Base-by-base conservation (phyloP, 371 early-diverging fungal genomes). In the Syncephalastrum monosporum region DNA sequence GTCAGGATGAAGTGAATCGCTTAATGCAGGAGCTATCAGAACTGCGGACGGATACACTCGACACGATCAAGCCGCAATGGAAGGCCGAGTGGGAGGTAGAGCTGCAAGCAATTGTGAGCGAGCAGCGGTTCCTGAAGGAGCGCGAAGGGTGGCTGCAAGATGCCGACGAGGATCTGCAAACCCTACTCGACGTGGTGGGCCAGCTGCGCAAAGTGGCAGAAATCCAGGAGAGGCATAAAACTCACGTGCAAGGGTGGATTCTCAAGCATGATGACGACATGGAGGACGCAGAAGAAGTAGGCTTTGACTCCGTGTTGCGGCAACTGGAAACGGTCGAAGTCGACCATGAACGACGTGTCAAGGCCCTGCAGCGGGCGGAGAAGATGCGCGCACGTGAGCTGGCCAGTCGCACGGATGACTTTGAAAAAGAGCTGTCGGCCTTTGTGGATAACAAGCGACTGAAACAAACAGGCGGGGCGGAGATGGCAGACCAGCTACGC, bases 31-130 rank as follows among this genome's bases (percentile, higher is more conserved):
- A 67, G 23, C 75, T 90, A 3, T 29, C 55, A 5, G 62, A 71
- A n/a, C 76, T 74, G n/a, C 38, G 38, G 38, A 33, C 38, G 38
- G 38, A 33, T 10, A 33, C 38, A 33, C 71, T 91, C 17, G 70
- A 79, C 47, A 63, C 74, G 13, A 64, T 79, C 7, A 78, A 85
- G 25, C 84, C 90, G 1, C 67, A 68, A 5, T 92, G 93, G 93
- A 92, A 91, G 63, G 80, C 77, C 67, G 84, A 85, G 0, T 92
- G 92, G 92, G 91, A 91, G 61, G 75, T 72, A 3, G 91, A 91
- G 69, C 67, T 92, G 27, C 88, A 92, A 56, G 81, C 75, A 19
- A 89, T 92, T 56, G 82, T 92, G 25, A 79, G 84, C 55, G 92
- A 92, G 57, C 91, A 92, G 60, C 79, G 85, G 57, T 84, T 87